phyloP scores from a whole-genome alignment of 163 green algal species.

The Chlamydomonas reinhardtii region DNA sequence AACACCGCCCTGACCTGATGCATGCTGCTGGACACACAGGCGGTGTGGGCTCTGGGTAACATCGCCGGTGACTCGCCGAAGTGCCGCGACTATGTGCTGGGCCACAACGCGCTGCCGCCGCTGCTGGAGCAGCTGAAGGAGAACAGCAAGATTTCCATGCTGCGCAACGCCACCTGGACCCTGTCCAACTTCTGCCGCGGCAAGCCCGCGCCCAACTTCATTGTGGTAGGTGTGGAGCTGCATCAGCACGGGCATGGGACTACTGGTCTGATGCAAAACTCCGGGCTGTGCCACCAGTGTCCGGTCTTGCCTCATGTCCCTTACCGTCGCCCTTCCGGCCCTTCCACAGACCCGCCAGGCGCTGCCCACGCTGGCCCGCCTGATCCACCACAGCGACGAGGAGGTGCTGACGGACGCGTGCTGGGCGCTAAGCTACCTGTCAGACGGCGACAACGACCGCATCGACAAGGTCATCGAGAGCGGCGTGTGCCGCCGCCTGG shows the following conservation, averaged over 20 bases:
- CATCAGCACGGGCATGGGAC: not conserved
- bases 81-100: conserved; percentile 92
- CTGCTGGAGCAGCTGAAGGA: conserved; percentile 92
- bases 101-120: conserved; percentile 80
- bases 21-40: conserved; percentile 60
- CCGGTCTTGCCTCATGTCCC: not conserved
- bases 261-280: not conserved
- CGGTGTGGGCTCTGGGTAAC: conserved; percentile 99
- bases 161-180: conserved; percentile 99
- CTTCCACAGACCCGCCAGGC: conserved; percentile 90
- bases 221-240: conserved; percentile 50
- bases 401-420: conserved; percentile 99
- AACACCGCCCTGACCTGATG: no score
- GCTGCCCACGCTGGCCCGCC: conserved; percentile 90
- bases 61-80: conserved; percentile 95
- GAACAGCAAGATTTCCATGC: conserved; percentile 96
- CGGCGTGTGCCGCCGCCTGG: conserved; percentile 92
- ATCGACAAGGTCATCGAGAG: conserved; percentile 95
- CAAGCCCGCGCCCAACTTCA: conserved; percentile 96
- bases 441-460: conserved; percentile 97
- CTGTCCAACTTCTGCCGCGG: conserved; percentile 99
- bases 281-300: no score
- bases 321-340: no score
- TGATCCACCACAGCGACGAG: conserved; percentile 83
- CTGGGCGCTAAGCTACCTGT: conserved; percentile 99